Conservation (phyloP, 176 grass and related monocot genomes). For the Bonia amplexicaulis region DNA sequence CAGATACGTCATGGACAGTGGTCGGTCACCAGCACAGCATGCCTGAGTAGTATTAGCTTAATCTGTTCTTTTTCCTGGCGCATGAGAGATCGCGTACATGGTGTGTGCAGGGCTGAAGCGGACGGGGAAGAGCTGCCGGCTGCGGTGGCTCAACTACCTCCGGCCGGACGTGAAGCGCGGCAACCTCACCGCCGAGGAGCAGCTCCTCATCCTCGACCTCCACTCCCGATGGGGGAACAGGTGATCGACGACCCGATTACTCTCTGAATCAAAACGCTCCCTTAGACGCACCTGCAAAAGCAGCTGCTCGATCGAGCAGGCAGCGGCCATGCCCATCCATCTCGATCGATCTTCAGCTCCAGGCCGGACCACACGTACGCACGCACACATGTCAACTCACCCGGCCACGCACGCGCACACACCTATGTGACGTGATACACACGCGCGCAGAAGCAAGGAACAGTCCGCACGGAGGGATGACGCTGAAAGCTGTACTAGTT, state of each 20-base stretch:
- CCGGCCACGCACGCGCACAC: neutral
- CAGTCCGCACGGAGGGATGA: neutral
- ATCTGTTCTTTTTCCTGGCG: too few relatives aligned
- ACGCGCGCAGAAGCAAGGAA: neutral
- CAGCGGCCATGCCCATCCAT: neutral
- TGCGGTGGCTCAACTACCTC: constrained; percentile 73
- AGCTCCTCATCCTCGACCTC: constrained; percentile 73
- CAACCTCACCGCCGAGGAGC: constrained; percentile 61
- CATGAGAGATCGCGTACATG: neutral
- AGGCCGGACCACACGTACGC: neutral
- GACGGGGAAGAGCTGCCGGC: constrained; percentile 72
- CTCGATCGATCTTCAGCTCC: neutral
- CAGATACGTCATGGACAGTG: too few relatives aligned
- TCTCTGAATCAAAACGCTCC: too few relatives aligned
- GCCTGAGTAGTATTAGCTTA: too few relatives aligned
- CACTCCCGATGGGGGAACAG: constrained; percentile 62
- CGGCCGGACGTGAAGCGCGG: constrained; percentile 68
- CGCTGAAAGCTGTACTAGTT: neutral
- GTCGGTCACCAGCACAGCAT: neutral
- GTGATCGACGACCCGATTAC: neutral
- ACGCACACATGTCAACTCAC: neutral
- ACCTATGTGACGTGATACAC: neutral
- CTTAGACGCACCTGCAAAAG: neutral
- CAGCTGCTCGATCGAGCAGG: too few relatives aligned
- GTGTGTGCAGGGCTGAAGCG: constrained; percentile 29